Evolutionary conservation across 495 filamentous ascomycete genomes (phyloP).

Genomic region (Talaromyces stipitatus): DNA sequence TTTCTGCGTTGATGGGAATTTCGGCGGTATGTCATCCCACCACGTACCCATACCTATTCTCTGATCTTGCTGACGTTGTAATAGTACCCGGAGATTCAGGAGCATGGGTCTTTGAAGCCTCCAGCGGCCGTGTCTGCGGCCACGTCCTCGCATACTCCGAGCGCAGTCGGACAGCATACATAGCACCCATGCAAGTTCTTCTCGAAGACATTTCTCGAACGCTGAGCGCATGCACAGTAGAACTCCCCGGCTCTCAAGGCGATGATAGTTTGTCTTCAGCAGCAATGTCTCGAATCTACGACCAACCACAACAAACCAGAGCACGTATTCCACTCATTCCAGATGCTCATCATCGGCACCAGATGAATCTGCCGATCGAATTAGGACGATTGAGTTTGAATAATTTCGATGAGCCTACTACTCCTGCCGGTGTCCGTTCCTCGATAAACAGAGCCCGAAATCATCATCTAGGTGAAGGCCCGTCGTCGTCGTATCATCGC

Average conservation of each 20-base stretch:
- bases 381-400: slow-evolving; percentile 17
- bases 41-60: neutral
- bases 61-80: slow-evolving; percentile 2
- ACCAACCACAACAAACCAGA: neutral
- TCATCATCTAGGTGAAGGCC: slow-evolving; percentile 14
- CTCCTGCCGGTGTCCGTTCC: neutral
- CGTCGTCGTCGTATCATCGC: slow-evolving; percentile 14
- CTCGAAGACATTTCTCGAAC: slow-evolving; percentile 76
- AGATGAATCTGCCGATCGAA: slow-evolving; percentile 21
- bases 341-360: slow-evolving; percentile 13
- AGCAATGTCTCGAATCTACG: slow-evolving; percentile 5
- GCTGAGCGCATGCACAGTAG: slow-evolving; percentile 41
- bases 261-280: slow-evolving; percentile 19
- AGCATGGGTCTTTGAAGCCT: slow-evolving; percentile 85
- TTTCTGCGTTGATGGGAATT: slow-evolving; percentile 69
- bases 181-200: slow-evolving; percentile 89
- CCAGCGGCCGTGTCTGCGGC: slow-evolving; percentile 71
- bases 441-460: slow-evolving; percentile 2
- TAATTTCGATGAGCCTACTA: slow-evolving; percentile 13
- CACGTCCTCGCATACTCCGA: slow-evolving; percentile 84
- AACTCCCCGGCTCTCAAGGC: slow-evolving; percentile 28
- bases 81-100: slow-evolving; percentile 81
- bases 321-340: slow-evolving; percentile 1
- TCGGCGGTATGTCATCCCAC: slow-evolving; percentile 46
- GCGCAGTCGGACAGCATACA: slow-evolving; percentile 69